These are phyloP conservation scores for Fusarium devonianum DNA, from an alignment of 2,329 filamentous ascomycete genomes.

Conservation along the genomic window DNA sequence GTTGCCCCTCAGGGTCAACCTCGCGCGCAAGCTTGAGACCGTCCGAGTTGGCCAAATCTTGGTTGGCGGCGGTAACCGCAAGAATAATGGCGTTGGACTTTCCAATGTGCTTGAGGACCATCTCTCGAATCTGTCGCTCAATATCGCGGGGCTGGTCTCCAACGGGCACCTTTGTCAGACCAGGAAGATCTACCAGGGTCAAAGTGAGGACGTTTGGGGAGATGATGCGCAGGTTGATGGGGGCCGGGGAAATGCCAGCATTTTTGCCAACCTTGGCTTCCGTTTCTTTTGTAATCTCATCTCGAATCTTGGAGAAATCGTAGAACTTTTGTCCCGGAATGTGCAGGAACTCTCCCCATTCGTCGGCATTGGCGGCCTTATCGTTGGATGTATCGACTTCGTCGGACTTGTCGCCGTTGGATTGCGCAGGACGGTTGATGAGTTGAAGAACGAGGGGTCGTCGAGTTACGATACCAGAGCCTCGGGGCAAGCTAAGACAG, in stretches of 20 bases:
- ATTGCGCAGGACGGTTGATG: constrained; percentile 83
- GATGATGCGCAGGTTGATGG: constrained; percentile 98
- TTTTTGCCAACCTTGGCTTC: constrained; percentile 96
- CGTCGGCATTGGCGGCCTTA: constrained; percentile 88
- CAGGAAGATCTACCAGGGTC: constrained; percentile 94
- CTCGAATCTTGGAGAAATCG: constrained; percentile 98
- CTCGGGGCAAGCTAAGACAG: constrained; percentile 81
- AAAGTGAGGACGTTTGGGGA: constrained; percentile 97
- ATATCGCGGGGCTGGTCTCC: constrained; percentile 97
- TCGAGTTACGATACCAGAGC: constrained; percentile 95
- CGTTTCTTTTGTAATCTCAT: constrained; percentile 96
- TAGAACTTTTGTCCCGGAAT: constrained; percentile 96
- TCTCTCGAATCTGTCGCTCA: constrained; percentile 94
- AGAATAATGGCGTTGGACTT: constrained; percentile 98
- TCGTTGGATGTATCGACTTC: constrained; percentile 74
- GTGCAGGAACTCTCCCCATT: constrained; percentile 99
- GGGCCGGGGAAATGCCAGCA: constrained; percentile 92
- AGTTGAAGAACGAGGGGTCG: constrained; percentile 96
- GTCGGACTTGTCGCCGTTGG: constrained; percentile 76
- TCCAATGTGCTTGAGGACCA: constrained; percentile 98
- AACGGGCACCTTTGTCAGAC: constrained; percentile 94
- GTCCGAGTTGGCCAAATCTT: constrained; percentile 98
- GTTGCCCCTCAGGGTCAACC: constrained; percentile 95
- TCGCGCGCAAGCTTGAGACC: constrained; percentile 95
- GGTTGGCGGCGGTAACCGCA: constrained; percentile 95